Conservation (phyloP, 2,329 filamentous ascomycete genomes). For the Zymoseptoria tritici region DNA sequence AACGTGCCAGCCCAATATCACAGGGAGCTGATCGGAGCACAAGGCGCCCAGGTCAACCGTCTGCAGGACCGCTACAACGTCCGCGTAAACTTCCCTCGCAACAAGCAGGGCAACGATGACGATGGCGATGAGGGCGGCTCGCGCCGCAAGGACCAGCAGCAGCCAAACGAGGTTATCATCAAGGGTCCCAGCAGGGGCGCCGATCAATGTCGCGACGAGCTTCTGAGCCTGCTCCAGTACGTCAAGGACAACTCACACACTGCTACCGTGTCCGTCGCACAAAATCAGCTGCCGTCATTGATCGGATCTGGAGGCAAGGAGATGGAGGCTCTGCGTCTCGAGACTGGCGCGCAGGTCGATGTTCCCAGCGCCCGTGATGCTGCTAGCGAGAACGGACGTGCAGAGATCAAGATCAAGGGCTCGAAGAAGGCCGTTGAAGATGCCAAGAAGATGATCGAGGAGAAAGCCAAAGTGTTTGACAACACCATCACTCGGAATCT, state of each 20-base stretch:
- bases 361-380: slow-evolving; percentile 74
- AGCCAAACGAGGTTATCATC: slow-evolving; percentile 79
- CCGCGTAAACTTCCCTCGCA: slow-evolving; percentile 88
- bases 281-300: slow-evolving; percentile 85
- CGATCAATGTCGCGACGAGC: slow-evolving; percentile 84
- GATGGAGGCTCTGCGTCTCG: slow-evolving; percentile 80
- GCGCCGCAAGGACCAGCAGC: slow-evolving; percentile 59
- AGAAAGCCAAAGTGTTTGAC: slow-evolving; percentile 81
- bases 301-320: slow-evolving; percentile 86
- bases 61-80: slow-evolving; percentile 91
- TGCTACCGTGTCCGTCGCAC: slow-evolving; percentile 74
- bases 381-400: slow-evolving; percentile 55
- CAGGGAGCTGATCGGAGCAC: slow-evolving; percentile 82
- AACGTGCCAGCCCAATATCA: slow-evolving; percentile 94
- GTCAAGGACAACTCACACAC: slow-evolving; percentile 79
- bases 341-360: slow-evolving; percentile 83
- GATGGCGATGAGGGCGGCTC: slow-evolving; percentile 63
- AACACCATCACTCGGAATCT: slow-evolving; percentile 78
- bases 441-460: slow-evolving; percentile 82
- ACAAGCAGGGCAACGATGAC: slow-evolving; percentile 46
- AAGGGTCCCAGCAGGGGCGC: slow-evolving; percentile 89
- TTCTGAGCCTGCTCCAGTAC: slow-evolving; percentile 81
- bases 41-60: slow-evolving; percentile 81
- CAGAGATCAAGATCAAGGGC: slow-evolving; percentile 86
- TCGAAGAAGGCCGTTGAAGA: slow-evolving; percentile 85